phyloP scores from a whole-genome alignment of 139 green algal species.

The Spirogloea muscicola region DNA sequence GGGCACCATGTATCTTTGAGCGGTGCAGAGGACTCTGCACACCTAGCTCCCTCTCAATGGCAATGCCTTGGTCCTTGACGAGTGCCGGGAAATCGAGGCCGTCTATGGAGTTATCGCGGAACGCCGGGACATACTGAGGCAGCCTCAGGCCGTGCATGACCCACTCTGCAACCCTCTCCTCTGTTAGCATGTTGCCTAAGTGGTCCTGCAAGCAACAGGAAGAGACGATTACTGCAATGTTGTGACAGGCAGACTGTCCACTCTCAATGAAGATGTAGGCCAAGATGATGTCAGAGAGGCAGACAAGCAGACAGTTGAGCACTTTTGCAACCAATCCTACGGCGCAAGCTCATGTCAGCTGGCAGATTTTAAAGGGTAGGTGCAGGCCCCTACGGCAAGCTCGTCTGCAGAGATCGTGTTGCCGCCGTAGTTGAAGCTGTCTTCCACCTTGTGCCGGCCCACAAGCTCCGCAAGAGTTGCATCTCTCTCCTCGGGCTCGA shows the following conservation, averaged over 20 bases:
- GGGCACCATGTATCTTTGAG: constrained; percentile 12
- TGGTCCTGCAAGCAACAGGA: too few relatives aligned
- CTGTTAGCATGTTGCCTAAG: constrained; percentile 36
- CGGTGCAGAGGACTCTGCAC: constrained; percentile 35
- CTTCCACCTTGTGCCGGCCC: background rate
- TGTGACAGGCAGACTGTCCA: background rate
- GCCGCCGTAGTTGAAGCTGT: constrained; percentile 19
- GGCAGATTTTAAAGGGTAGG: too few relatives aligned
- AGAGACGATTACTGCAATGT: too few relatives aligned
- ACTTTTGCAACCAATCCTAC: too few relatives aligned
- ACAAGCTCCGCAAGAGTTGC: constrained; percentile 18
- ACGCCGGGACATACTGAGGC: constrained; percentile 41
- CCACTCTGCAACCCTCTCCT: constrained; percentile 40
- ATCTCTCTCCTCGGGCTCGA: too few relatives aligned
- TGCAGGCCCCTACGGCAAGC: constrained; percentile 15
- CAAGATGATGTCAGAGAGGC: too few relatives aligned
- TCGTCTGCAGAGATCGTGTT: constrained; percentile 28
- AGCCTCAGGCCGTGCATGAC: constrained; percentile 37
- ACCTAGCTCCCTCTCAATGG: constrained; percentile 27
- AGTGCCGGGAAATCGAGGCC: constrained; percentile 40
- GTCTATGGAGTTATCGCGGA: constrained; percentile 30
- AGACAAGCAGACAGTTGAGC: too few relatives aligned
- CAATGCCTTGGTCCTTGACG: constrained; percentile 11
- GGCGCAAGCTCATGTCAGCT: too few relatives aligned
- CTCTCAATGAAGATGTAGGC: too few relatives aligned